Base-by-base conservation (phyloP, 345 rosid species). In the Physaria fendleri region DNA sequence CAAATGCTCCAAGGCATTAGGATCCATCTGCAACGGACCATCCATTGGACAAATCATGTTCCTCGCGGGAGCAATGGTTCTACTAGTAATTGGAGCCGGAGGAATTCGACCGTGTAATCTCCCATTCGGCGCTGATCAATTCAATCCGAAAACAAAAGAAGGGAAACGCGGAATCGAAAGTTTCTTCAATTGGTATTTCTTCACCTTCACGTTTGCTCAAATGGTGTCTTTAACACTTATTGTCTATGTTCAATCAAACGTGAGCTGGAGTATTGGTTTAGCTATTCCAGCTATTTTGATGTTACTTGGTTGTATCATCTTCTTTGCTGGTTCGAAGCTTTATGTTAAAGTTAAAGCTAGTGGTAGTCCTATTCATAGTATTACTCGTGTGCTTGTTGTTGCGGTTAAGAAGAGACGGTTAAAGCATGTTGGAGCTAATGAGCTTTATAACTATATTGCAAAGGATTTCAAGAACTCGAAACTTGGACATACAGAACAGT, bases 151-250 rank as follows among this genome's bases (percentile, higher is more conserved):
- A 17, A 77, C 89, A 0, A 81, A 79, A 30, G 64, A 82, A 5
- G 95, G 95, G 5, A 82, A 82, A 49, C 78, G 62, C 53, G 95
- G 95, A 24, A 75, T 84, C 28, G 73, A 81, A 27, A 87, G 95
- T 66, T 87, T 87, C 81, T 81, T 87, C 68, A 87, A 87, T 59
- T 87, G 92, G 95, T 82, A 87, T 62, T 79, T 84, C 79, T 87
- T 79, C 77, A 84, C 87, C 67, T 87, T 74, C 78, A 87, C 89
- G 53, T 81, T 82, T 11, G 92, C 95, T 18, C 83, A 80, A 43
- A 79, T 84, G 82, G 67, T 87, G 14, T 76, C 95, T 2, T 56
- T 84, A 32, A 87, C 95, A 1, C 66, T 87, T 28, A 82, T 87
- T 38, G 89, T 84, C 23, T 87, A 87, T 27, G 69, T 84, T 68